Base-by-base conservation (phyloP, 2,329 filamentous ascomycete genomes). In the Exserohilum rostratum region DNA sequence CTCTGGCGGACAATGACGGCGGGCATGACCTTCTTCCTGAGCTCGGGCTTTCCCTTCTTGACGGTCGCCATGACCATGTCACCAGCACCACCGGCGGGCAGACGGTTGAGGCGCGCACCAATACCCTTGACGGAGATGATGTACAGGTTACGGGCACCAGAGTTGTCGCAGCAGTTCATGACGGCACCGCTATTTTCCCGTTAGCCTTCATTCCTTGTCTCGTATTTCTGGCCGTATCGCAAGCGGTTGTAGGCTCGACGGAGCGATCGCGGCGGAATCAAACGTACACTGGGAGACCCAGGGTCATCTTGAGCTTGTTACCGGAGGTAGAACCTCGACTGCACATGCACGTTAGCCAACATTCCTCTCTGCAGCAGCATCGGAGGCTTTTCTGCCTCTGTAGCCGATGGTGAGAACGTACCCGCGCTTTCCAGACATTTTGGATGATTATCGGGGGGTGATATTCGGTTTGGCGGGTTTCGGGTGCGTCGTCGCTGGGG, bases 301-400 rank as follows among this genome's bases (percentile, higher is more conserved):
- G 91, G 82, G 95, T 97, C 95, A 99, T 99, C 90, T 96, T 98
- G 78, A 98, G 90, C 90, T 99, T 99, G 90, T 96, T 96, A 88
- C 95, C 95, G 78, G 93, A 90, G 86, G 91, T 90, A 90, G 90
- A 90, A 87, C 91, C 84, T 77, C 85, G 83, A 79, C 84, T 85
- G 69, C 70, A n/a, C n/a, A 31, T 43, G 22, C 35, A 50, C n/a
- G 61, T 75, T 66, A 76, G 70, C 66, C 27, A 48, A 11, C 17
- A 33, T 49, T 40, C 31, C 43, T 31, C 38, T 25, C 12, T 22
- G 30, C 6, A 33, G 20, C 31, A n/a, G 18, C 40, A 45, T 46
- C 12, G 15, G 33, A 10, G 7, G 25, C 33, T 30, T 15, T 46
- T 18, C 13, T 20, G 45, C 30, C 10, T 40, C 25, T 27, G 13